Conservation (phyloP, 352 stramenopile species). For the Phytophthora capsici region DNA sequence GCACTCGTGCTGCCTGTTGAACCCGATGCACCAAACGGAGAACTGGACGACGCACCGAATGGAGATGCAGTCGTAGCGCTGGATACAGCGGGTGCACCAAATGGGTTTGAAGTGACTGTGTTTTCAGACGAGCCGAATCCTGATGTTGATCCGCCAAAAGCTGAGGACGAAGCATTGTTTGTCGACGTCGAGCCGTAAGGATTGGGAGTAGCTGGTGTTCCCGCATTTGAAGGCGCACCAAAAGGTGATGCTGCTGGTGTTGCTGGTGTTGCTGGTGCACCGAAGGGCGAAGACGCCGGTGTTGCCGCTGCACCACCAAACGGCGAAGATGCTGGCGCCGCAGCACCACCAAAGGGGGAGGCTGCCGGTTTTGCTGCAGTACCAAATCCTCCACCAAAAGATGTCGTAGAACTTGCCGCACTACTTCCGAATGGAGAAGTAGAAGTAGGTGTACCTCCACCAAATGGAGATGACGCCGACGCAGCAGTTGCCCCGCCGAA, state of each 20-base stretch:
- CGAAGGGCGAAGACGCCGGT: conserved; percentile 10
- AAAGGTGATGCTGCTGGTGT: conserved; percentile 32
- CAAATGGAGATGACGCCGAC: conserved; percentile 35
- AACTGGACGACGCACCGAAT: conserved; percentile 38
- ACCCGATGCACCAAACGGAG: conserved; percentile 40
- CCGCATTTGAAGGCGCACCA: conserved; percentile 7
- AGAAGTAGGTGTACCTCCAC: conserved; percentile 12
- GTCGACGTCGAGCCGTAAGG: conserved; percentile 22
- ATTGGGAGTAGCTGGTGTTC: conserved; percentile 18
- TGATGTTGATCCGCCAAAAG: conserved; percentile 24
- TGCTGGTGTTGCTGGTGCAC: conserved; percentile 6
- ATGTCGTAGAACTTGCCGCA: conserved; percentile 1
- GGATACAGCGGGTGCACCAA: conserved; percentile 21
- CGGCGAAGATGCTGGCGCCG: conserved; percentile 19
- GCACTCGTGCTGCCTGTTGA: conserved; percentile 14
- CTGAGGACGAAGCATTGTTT: conserved; percentile 8
- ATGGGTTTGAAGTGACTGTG: conserved; percentile 17
- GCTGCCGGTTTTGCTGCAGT: conserved; percentile 10
- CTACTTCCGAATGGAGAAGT: conserved; percentile 33
- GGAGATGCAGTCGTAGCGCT: conserved; percentile 18
- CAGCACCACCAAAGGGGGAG: conserved; percentile 30
- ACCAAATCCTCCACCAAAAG: conserved; percentile 20
- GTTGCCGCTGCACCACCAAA: conserved; percentile 15
- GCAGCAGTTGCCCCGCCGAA: conserved; percentile 35
- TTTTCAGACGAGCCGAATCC: conserved; percentile 23